phyloP scores from a whole-genome alignment of 169 alveolate species.

The Eimeria zaria region DNA sequence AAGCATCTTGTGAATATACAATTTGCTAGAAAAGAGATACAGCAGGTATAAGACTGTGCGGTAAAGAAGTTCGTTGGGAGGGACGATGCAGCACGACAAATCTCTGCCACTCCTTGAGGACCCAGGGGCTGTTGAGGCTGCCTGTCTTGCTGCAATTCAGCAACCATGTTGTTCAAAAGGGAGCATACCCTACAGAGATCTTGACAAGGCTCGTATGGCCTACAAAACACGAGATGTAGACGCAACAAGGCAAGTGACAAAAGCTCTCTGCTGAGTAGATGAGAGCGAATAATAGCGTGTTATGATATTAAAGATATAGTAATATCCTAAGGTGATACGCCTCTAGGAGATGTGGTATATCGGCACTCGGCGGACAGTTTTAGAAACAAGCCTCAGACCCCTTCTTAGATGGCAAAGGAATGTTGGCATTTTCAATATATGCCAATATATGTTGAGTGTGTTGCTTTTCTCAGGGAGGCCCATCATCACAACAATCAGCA shows the following conservation, averaged over 20 bases:
- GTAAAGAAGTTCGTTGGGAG: background rate
- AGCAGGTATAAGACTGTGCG: background rate
- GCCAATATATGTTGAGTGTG: no score
- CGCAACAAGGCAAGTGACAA: conserved; percentile 75
- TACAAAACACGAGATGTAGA: conserved; percentile 67
- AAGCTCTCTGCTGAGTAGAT: no score
- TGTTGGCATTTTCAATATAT: no score
- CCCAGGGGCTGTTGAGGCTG: conserved; percentile 64
- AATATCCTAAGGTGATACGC: no score
- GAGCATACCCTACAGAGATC: conserved; percentile 71
- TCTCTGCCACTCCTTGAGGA: conserved; percentile 43
- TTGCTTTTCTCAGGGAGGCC: conserved; percentile 61
- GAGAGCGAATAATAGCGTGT: no score
- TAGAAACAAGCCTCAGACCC: background rate
- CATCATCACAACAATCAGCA: conserved; percentile 52
- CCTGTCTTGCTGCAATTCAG: conserved; percentile 5
- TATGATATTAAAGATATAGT: no score
- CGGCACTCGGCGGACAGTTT: background rate
- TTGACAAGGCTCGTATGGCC: conserved; percentile 79
- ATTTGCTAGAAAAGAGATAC: background rate
- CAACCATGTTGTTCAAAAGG: conserved; percentile 38
- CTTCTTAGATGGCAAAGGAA: no score
- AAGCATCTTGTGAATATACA: background rate
- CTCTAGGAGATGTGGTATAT: background rate
- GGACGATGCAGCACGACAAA: conserved; percentile 51